Percentiles rank a stretch among this genome's conserved stretches.
Conservation (phyloP, 306 rosid genomes). For the Vigna angularis region DNA sequence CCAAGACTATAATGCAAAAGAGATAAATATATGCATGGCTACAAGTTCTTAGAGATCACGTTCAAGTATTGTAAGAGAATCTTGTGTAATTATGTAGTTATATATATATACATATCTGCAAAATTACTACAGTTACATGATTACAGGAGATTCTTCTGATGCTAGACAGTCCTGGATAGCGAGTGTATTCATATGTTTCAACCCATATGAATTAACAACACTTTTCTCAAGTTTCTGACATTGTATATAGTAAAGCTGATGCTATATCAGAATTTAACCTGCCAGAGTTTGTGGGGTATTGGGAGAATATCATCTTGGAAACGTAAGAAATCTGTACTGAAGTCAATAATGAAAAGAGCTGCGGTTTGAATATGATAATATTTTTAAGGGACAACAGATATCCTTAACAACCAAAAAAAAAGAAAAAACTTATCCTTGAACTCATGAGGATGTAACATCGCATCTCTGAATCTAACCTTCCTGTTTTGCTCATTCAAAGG, state of each 20-base stretch:
- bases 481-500: background rate
- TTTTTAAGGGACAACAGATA: background rate
- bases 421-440: background rate
- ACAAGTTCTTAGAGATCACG: background rate
- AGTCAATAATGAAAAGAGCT: background rate
- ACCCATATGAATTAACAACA: background rate
- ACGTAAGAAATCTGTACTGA: background rate
- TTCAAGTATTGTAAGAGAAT: background rate
- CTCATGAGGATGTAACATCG: background rate
- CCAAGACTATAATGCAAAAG: background rate
- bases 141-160: background rate
- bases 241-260: background rate
- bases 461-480: constrained; percentile 4
- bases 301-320: constrained; percentile 28
- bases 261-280: background rate
- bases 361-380: constrained; percentile 5
- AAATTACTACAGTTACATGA: background rate
- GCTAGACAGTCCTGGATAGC: constrained; percentile 7
- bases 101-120: background rate
- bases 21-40: constrained; percentile 23
- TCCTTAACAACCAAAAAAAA: background rate
- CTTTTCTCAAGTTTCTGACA: constrained; percentile 20
- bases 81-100: background rate
- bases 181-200: background rate
- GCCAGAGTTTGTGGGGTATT: background rate